Conservation (phyloP, 2,329 filamentous ascomycete species). For the Ascochyta pisi region DNA sequence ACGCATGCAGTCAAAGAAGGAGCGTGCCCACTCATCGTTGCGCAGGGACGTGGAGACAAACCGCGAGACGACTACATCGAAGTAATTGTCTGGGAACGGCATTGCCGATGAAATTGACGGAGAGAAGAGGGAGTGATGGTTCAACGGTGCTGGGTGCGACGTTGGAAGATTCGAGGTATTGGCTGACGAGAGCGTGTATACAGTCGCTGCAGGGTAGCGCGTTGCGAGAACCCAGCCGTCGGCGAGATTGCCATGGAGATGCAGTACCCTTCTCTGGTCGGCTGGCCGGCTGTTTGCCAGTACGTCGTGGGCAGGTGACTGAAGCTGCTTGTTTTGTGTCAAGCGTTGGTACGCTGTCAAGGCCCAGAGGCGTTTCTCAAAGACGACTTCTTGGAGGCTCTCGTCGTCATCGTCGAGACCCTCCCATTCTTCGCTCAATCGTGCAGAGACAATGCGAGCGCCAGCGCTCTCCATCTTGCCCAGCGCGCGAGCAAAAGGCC, state of each 20-base stretch:
- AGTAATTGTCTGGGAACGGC: conserved; percentile 36
- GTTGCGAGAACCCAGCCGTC: conserved; percentile 38
- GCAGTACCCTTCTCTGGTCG: conserved; percentile 32
- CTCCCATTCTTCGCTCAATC: conserved; percentile 38
- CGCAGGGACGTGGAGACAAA: conserved; percentile 32
- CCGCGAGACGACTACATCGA: conserved; percentile 35
- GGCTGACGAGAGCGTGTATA: conserved; percentile 35
- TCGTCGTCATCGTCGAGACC: conserved; percentile 35
- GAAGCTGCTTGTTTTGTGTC: conserved; percentile 37
- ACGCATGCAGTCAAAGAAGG: conserved; percentile 39
- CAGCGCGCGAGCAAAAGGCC: conserved; percentile 32
- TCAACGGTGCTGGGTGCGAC: conserved; percentile 34
- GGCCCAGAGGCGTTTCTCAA: conserved; percentile 39
- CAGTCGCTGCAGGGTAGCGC: conserved; percentile 32
- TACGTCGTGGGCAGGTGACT: conserved; percentile 35
- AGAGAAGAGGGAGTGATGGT: conserved; percentile 37
- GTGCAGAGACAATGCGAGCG: conserved; percentile 33
- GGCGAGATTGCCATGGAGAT: conserved; percentile 36
- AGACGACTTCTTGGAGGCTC: conserved; percentile 34
- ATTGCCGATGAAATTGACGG: conserved; percentile 29
- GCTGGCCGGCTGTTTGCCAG: conserved; percentile 28
- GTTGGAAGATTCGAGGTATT: conserved; percentile 27
- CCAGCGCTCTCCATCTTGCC: conserved; percentile 37
- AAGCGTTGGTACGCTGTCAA: conserved; percentile 36
- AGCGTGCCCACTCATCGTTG: conserved; percentile 37